Evolutionary conservation across 2,329 filamentous ascomycete species (phyloP).

Genomic region (Aspergillus viridinutans): DNA sequence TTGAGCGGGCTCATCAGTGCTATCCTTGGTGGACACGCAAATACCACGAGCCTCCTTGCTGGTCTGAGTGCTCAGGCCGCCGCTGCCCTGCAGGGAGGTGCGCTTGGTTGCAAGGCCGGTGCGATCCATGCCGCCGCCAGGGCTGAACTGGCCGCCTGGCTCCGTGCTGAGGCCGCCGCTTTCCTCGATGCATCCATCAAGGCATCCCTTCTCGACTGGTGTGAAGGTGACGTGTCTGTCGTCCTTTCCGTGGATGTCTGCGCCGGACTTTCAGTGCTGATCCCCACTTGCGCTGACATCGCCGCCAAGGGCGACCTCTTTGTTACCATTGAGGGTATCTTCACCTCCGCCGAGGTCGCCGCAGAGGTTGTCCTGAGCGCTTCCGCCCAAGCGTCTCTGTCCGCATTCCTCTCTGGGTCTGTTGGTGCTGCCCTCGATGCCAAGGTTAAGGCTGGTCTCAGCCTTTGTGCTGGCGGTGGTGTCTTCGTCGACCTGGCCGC

Average conservation of each 20-base stretch:
- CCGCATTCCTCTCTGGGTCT: constrained; percentile 23
- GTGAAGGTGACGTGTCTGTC: constrained; percentile 22
- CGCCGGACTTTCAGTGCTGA: constrained; percentile 31
- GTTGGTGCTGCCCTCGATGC: constrained; percentile 19
- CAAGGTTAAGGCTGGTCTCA: constrained; percentile 29
- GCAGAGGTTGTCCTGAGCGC: constrained; percentile 29
- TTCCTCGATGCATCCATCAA: constrained; percentile 25
- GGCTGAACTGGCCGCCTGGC: constrained; percentile 27
- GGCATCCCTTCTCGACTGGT: constrained; percentile 29
- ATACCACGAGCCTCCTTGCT: constrained; percentile 19
- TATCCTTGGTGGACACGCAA: constrained; percentile 21
- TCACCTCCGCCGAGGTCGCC: constrained; percentile 22
- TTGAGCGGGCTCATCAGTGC: constrained; percentile 18
- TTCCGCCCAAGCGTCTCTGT: constrained; percentile 25
- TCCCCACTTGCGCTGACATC: constrained; percentile 29
- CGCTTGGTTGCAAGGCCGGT: constrained; percentile 30
- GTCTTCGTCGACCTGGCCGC: constrained; percentile 24
- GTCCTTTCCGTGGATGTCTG: constrained; percentile 24
- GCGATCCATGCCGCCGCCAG: constrained; percentile 25
- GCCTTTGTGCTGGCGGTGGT: constrained; percentile 33
- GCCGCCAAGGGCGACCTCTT: constrained; percentile 34
- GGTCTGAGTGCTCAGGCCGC: constrained; percentile 31
- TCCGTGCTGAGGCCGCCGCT: constrained; percentile 18
- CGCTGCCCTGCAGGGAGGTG: constrained; percentile 34
- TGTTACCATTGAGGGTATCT: constrained; percentile 36